phyloP scores from a whole-genome alignment of 163 green algal genomes.

The Scenedesmus sp. region DNA sequence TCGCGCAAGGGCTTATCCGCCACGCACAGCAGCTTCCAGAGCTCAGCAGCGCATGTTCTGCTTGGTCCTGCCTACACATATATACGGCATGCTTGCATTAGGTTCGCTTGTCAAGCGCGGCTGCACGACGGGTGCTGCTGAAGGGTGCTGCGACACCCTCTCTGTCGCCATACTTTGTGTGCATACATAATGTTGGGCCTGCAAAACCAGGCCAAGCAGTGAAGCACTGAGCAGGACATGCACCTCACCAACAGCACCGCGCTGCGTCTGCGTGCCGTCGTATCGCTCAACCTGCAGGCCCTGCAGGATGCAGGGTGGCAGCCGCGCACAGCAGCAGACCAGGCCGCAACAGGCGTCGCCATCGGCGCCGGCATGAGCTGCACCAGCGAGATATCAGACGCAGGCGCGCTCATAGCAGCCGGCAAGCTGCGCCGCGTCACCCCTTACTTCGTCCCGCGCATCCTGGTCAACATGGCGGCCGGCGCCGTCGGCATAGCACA shows the following conservation, averaged over 20 bases:
- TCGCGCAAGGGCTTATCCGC: too few species aligned
- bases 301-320: conserved; percentile 78
- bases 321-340: conserved; percentile 43
- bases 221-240: neutral
- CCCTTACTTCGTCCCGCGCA: conserved; percentile 95
- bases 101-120: too few species aligned
- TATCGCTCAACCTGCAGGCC: conserved; percentile 49
- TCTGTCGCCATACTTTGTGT: too few species aligned
- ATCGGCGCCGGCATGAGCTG: conserved; percentile 94
- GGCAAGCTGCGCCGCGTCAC: conserved; percentile 76
- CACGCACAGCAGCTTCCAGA: too few species aligned
- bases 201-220: too few species aligned
- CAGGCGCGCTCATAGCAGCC: conserved; percentile 72
- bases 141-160: too few species aligned
- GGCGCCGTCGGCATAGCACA: conserved; percentile 90
- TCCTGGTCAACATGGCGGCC: conserved; percentile 95
- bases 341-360: conserved; percentile 80
- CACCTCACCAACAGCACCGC: neutral
- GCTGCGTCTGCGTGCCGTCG: neutral
- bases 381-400: conserved; percentile 85
- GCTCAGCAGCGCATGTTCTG: too few species aligned
- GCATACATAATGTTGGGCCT: too few species aligned
- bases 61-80: too few species aligned
- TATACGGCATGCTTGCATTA: neutral
- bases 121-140: too few species aligned